Conservation (phyloP, 805 yeast genomes). For the Tetrapisispora iriomotensis region DNA sequence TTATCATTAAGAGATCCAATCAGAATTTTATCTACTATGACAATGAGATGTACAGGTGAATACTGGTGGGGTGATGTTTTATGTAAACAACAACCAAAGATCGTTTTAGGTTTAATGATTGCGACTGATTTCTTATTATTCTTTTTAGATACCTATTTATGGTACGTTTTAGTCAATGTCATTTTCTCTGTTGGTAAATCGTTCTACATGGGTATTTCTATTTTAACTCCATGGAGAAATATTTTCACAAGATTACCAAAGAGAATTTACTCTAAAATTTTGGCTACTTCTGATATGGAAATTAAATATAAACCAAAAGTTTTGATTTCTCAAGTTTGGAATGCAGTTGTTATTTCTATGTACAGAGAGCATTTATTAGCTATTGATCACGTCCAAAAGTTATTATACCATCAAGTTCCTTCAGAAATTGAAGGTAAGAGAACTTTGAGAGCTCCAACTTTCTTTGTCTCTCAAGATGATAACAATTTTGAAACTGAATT, state of each 20-base stretch:
- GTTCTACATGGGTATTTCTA: slow-evolving; percentile 96
- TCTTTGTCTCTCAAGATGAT: slow-evolving; percentile 97
- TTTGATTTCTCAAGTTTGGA: slow-evolving; percentile 97
- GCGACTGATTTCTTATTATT: slow-evolving; percentile 87
- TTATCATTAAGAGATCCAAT: slow-evolving; percentile 90
- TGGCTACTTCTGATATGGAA: slow-evolving; percentile 98
- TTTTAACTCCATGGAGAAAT: slow-evolving; percentile 99
- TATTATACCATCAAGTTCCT: slow-evolving; percentile 96
- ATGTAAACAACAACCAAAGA: slow-evolving; percentile 79
- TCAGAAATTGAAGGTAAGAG: slow-evolving; percentile 97
- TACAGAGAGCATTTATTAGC: slow-evolving; percentile 98
- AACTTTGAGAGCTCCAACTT: slow-evolving; percentile 96
- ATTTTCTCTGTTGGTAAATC: slow-evolving; percentile 95
- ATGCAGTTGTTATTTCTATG: slow-evolving; percentile 97
- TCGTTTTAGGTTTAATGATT: slow-evolving; percentile 86
- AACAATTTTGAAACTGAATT: slow-evolving; percentile 89
- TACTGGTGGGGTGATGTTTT: slow-evolving; percentile 66
- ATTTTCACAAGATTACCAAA: slow-evolving; percentile 96
- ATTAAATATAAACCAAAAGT: slow-evolving; percentile 98
- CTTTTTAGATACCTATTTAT: slow-evolving; percentile 97
- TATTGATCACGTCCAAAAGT: slow-evolving; percentile 95
- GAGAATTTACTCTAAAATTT: slow-evolving; percentile 94
- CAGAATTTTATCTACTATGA: slow-evolving; percentile 72
- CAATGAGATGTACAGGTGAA: slow-evolving; percentile 95
- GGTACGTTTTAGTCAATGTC: slow-evolving; percentile 95